These are phyloP conservation scores for Pseudozyma hubeiensis DNA, from an alignment of 1,284 basidiomycete genomes.

Conservation along the genomic window DNA sequence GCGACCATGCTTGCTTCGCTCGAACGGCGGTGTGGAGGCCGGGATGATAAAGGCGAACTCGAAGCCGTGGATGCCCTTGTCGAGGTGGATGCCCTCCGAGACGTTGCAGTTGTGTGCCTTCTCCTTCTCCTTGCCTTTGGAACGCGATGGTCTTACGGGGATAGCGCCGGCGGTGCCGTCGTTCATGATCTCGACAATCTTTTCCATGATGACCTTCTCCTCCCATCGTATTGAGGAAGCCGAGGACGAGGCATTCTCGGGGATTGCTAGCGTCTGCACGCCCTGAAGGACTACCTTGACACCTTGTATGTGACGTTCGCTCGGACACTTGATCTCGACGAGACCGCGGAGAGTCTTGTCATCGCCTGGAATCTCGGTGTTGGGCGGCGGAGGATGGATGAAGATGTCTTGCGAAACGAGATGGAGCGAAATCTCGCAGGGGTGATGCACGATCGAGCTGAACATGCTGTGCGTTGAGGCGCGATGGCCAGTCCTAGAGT, in stretches of 20 bases:
- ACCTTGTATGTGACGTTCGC: slow-evolving; percentile 60
- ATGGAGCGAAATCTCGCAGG: slow-evolving; percentile 65
- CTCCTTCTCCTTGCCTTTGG: slow-evolving; percentile 53
- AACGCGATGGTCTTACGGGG: slow-evolving; percentile 24
- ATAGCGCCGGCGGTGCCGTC: slow-evolving; percentile 39
- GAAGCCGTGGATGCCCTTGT: slow-evolving; percentile 65
- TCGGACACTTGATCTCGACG: slow-evolving; percentile 65
- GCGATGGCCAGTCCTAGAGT: background rate
- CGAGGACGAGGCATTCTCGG: slow-evolving; percentile 33
- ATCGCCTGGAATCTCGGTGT: slow-evolving; percentile 54
- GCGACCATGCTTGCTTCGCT: slow-evolving; percentile 64
- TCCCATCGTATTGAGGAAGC: slow-evolving; percentile 56
- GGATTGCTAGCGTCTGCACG: slow-evolving; percentile 63
- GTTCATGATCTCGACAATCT: slow-evolving; percentile 58
- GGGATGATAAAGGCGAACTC: slow-evolving; percentile 67
- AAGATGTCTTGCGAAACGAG: slow-evolving; percentile 64
- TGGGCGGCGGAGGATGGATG: slow-evolving; percentile 57
- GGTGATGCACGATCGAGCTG: slow-evolving; percentile 59
- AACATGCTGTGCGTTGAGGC: slow-evolving; percentile 46
- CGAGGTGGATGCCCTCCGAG: slow-evolving; percentile 53
- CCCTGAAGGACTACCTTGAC: slow-evolving; percentile 57
- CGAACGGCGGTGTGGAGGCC: slow-evolving; percentile 62
- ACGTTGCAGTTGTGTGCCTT: slow-evolving; percentile 33
- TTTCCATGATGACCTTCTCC: slow-evolving; percentile 64
- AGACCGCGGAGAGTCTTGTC: slow-evolving; percentile 66